Base-by-base conservation (phyloP, 2,329 filamentous ascomycete species). In the Fusarium austroafricanum region DNA sequence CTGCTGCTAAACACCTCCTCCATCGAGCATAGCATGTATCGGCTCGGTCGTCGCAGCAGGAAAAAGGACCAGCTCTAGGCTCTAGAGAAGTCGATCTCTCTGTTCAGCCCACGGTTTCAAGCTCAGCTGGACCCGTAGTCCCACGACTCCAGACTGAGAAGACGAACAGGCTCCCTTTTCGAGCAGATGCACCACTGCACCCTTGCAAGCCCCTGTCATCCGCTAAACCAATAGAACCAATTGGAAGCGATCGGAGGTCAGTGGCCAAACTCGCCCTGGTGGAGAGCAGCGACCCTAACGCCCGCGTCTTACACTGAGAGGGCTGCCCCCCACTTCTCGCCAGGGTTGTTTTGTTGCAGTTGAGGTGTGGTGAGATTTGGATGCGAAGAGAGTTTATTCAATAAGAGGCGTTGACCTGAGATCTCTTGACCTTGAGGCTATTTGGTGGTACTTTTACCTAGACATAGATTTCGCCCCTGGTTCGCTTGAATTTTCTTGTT, bases 1-100 rank as follows among this genome's bases (percentile, higher is more conserved):
- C 56, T 31, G 26, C 29, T 59, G 33, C 50, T 59, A 67, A 62
- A 53, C 67, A 72, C 71, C 71, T 73, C 71, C 71, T 73, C 53
- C 31, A 71, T 73, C 63, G 66, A 63, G 71, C 49, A 61, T 73
- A 73, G 71, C 39, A 63, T 56, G 14, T 17, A 35, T 55, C 40
- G 38, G 55, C 26, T 35, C 52, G 58, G 21, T 55, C 49, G 14
- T 56, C 35, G 21, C 21, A 53, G 45, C 33, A 57, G 31, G 43
- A 61, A 38, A 61, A 42, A 45, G 50, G 37, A n/a, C 39, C 56
- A 67, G 47, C 55, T 43, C 33, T 15, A 35, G 29, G 7, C 29
- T 14, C 31, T 33, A 15, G 28, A 47, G 31, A 62, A 26, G 44
- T 26, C 21, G 18, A 21, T 33, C 31, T 17, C 31, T 11, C 15